These are phyloP conservation scores for Ramaria sp. DNA, from an alignment of 768 basidiomycete species.

Conservation along the genomic window DNA sequence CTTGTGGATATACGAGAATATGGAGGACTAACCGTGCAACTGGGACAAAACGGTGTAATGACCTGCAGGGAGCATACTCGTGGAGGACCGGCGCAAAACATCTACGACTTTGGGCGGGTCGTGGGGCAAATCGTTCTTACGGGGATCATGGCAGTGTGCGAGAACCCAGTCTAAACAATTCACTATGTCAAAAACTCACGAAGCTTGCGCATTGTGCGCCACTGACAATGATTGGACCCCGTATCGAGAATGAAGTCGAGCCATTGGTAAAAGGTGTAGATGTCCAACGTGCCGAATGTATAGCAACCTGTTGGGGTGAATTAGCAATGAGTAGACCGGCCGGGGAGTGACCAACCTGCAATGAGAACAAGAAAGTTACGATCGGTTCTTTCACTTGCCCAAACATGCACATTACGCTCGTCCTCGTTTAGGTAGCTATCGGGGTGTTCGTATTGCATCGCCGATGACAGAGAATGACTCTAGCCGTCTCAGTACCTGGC, in stretches of 20 bases:
- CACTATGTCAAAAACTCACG: not conserved
- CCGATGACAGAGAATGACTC: no score
- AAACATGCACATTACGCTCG: not conserved
- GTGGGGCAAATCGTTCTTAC: not conserved
- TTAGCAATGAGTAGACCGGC: not conserved
- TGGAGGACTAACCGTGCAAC: not conserved
- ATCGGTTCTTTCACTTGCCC: not conserved
- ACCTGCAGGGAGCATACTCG: not conserved
- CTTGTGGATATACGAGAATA: not conserved
- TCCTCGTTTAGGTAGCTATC: not conserved
- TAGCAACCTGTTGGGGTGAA: not conserved
- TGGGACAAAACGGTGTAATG: not conserved
- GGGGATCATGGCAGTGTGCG: not conserved
- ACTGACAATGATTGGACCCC: not conserved
- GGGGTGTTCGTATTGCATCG: no score
- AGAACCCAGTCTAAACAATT: not conserved
- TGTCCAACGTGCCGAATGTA: not conserved
- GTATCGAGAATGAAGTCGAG: not conserved
- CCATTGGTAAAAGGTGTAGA: not conserved
- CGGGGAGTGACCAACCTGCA: not conserved
- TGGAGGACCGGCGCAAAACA: not conserved
- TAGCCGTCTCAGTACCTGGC: no score
- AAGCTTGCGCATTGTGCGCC: not conserved
- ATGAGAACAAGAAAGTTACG: not conserved
- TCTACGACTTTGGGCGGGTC: not conserved